These are phyloP conservation scores for Podospora conica DNA, from an alignment of 495 filamentous ascomycete species.

Conservation along the genomic window DNA sequence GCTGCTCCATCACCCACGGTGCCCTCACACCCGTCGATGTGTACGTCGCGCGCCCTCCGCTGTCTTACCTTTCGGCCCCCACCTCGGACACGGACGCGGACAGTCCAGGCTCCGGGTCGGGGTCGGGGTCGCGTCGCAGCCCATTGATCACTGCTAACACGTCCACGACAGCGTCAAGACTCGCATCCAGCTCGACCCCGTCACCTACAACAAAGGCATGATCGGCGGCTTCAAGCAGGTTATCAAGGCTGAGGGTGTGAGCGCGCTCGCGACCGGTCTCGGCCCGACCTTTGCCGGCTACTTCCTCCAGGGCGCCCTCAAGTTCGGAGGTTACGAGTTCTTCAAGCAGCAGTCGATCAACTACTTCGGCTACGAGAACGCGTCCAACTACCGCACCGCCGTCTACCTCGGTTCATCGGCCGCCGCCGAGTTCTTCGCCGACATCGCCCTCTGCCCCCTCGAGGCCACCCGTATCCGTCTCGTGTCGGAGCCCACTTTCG, in stretches of 20 bases:
- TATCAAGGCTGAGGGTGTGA: conserved; percentile 75
- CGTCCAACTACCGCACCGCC: conserved; percentile 77
- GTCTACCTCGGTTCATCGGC: conserved; percentile 85
- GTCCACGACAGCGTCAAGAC: conserved; percentile 72
- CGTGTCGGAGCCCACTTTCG: conserved; percentile 84
- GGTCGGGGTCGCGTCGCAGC: not conserved
- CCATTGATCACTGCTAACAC: conserved; percentile 12
- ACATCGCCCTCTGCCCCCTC: conserved; percentile 88
- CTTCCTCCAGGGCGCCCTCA: conserved; percentile 92
- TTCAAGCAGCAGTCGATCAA: conserved; percentile 94
- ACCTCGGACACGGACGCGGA: conserved; percentile 3
- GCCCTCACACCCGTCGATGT: conserved; percentile 91
- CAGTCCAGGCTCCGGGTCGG: conserved; percentile 1
- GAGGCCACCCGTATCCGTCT: conserved; percentile 95
- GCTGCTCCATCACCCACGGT: conserved; percentile 92
- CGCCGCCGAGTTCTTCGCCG: conserved; percentile 85
- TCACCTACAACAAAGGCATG: conserved; percentile 83
- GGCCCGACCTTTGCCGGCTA: conserved; percentile 87
- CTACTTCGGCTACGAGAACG: conserved; percentile 68
- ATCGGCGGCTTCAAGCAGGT: conserved; percentile 84
- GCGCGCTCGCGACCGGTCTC: conserved; percentile 80
- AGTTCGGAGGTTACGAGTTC: conserved; percentile 92
- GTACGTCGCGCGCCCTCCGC: conserved; percentile 53
- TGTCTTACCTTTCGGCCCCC: not conserved
- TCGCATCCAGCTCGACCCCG: conserved; percentile 86